Conservation (phyloP, 73 alveolate genomes). For the Tetrahymena elliotti region DNA sequence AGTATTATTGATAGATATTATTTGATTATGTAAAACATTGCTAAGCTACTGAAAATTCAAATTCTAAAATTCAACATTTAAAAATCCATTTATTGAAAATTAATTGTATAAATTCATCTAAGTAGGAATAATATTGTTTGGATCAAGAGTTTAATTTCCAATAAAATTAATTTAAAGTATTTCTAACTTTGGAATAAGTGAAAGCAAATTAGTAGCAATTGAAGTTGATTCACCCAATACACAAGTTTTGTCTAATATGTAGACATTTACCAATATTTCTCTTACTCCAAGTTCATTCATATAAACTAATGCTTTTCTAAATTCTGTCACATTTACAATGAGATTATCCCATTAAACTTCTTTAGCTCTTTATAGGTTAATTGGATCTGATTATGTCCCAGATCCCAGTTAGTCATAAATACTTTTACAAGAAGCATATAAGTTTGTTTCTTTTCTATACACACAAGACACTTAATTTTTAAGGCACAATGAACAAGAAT, state of each 20-base stretch:
- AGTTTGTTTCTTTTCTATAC: background rate
- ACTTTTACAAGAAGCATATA: background rate
- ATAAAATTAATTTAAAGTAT: background rate
- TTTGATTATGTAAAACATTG: background rate
- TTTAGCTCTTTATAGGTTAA: background rate
- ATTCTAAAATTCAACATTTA: background rate
- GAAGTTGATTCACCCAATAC: background rate
- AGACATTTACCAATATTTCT: background rate
- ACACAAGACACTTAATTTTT: background rate
- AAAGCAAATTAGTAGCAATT: background rate
- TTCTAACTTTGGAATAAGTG: background rate
- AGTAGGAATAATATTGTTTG: background rate
- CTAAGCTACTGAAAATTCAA: background rate
- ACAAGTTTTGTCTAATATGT: background rate
- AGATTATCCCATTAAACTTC: background rate
- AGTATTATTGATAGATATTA: background rate
- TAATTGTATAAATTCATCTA: background rate
- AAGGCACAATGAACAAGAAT: background rate
- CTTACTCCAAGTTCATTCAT: background rate
- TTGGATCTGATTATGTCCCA: background rate
- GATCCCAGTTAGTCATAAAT: background rate
- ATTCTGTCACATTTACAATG: background rate
- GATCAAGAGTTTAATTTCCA: background rate
- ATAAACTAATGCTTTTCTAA: background rate
- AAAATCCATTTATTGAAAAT: background rate